Percentiles rank a stretch among this genome's conserved stretches.
Conservation (phyloP, 306 rosid genomes). For the Mimosa bimucronata region DNA sequence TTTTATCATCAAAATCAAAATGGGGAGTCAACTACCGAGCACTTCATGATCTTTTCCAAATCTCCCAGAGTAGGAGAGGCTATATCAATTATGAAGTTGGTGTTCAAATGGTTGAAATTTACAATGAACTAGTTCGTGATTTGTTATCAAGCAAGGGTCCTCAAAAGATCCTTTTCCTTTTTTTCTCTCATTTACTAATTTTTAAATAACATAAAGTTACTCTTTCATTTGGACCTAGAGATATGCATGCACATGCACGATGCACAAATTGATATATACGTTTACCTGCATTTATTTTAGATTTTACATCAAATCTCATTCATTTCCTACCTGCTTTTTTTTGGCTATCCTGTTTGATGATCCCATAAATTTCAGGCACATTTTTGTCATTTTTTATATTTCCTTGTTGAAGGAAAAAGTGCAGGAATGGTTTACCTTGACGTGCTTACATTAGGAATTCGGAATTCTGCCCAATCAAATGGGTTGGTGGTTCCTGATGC, state of each 20-base stretch:
- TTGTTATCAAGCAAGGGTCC: slow-evolving; percentile 59
- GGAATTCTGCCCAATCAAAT: slow-evolving; percentile 72
- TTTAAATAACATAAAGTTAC: not conserved
- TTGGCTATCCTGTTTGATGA: not conserved
- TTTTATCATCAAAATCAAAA: slow-evolving; percentile 51
- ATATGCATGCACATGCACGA: not conserved
- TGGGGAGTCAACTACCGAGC: slow-evolving; percentile 86
- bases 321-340: not conserved
- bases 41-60: slow-evolving; percentile 67
- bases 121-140: slow-evolving; percentile 78
- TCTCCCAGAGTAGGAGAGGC: slow-evolving; percentile 64
- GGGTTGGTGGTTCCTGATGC: slow-evolving; percentile 82
- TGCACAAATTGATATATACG: not conserved
- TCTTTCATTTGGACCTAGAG: not conserved
- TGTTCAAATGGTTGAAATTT: slow-evolving; percentile 73
- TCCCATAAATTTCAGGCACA: not conserved
- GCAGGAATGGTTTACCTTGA: slow-evolving; percentile 44
- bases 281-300: not conserved
- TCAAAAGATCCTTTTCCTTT: slow-evolving; percentile 60
- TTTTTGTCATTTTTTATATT: not conserved
- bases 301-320: not conserved
- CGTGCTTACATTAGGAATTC: slow-evolving; percentile 84
- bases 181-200: not conserved
- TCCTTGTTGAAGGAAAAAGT: not conserved
- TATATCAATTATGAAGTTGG: slow-evolving; percentile 67